These are phyloP conservation scores for Trametes punicea DNA, from an alignment of 768 basidiomycete genomes.

Conservation along the genomic window DNA sequence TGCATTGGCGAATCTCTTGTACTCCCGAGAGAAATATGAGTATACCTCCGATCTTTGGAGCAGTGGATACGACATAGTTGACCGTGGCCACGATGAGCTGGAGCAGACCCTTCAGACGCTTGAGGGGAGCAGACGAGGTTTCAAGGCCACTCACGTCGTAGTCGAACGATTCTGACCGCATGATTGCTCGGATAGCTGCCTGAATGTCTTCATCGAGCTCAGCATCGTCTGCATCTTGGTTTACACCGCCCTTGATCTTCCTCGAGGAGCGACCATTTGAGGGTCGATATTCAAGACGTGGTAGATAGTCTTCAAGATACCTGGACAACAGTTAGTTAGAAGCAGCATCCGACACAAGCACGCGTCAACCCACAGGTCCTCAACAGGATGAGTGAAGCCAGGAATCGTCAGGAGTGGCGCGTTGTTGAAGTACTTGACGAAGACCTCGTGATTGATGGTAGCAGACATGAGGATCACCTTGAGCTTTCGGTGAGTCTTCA, in stretches of 20 bases:
- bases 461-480: conserved; percentile 92
- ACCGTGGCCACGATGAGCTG: conserved; percentile 69
- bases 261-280: conserved; percentile 33
- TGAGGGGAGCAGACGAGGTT: background rate
- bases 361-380: conserved; percentile 56
- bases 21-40: conserved; percentile 91
- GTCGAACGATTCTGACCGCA: conserved; percentile 64
- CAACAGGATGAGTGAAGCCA: conserved; percentile 75
- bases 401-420: conserved; percentile 85
- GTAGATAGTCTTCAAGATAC: conserved; percentile 80
- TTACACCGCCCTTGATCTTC: conserved; percentile 37
- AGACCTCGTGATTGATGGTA: conserved; percentile 89
- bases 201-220: conserved; percentile 53
- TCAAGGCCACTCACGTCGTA: conserved; percentile 53
- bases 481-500: conserved; percentile 58
- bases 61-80: conserved; percentile 53
- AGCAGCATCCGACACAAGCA: background rate
- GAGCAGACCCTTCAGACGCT: background rate
- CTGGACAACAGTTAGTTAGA: conserved; percentile 36
- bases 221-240: conserved; percentile 39
- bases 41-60: conserved; percentile 57
- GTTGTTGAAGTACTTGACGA: conserved; percentile 74
- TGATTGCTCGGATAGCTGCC: conserved; percentile 57
- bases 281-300: conserved; percentile 53
- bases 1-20: conserved; percentile 79